Evolutionary conservation across 495 filamentous ascomycete genomes (phyloP).

Genomic region (Clohesyomyces aquaticus): DNA sequence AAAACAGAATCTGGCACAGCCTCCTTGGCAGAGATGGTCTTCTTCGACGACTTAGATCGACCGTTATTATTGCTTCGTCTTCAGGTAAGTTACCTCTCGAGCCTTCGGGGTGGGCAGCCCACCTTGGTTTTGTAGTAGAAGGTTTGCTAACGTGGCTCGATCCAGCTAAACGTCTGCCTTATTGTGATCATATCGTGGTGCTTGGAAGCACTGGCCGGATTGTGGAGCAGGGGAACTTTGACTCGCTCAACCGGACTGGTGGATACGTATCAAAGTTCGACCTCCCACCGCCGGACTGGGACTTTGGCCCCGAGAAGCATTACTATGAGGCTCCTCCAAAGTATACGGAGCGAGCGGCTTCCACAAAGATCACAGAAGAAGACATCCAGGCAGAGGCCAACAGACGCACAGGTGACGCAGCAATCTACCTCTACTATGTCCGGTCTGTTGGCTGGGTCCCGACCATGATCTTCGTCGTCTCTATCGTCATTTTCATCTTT

Average conservation of each 20-base stretch:
- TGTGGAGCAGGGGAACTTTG: slow-evolving; percentile 52
- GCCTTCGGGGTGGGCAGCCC: too few relatives aligned
- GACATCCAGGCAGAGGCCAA: slow-evolving; percentile 34
- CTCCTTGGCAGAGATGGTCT: slow-evolving; percentile 56
- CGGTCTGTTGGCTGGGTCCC: slow-evolving; percentile 35
- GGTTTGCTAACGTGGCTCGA: too few relatives aligned
- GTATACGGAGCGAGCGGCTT: slow-evolving; percentile 22
- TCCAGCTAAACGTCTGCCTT: slow-evolving; percentile 48
- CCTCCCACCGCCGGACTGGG: slow-evolving; percentile 33
- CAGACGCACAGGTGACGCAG: slow-evolving; percentile 41
- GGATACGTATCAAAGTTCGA: slow-evolving; percentile 43
- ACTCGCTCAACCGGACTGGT: slow-evolving; percentile 41
- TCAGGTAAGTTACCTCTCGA: too few relatives aligned
- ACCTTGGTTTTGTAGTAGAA: too few relatives aligned
- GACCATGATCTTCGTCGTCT: slow-evolving; percentile 43
- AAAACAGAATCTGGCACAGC: slow-evolving; percentile 61
- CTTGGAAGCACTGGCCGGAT: slow-evolving; percentile 49
- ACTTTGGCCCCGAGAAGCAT: slow-evolving; percentile 29
- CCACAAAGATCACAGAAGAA: slow-evolving; percentile 26
- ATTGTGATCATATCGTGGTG: slow-evolving; percentile 54
- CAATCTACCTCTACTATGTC: slow-evolving; percentile 42
- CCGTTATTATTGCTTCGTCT: slow-evolving; percentile 58
- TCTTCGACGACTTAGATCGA: slow-evolving; percentile 53
- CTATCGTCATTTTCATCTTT: slow-evolving; percentile 40
- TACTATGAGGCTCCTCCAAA: slow-evolving; percentile 33